These are phyloP conservation scores for Begonia masoniana DNA, from an alignment of 306 rosid genomes.

Conservation along the genomic window DNA sequence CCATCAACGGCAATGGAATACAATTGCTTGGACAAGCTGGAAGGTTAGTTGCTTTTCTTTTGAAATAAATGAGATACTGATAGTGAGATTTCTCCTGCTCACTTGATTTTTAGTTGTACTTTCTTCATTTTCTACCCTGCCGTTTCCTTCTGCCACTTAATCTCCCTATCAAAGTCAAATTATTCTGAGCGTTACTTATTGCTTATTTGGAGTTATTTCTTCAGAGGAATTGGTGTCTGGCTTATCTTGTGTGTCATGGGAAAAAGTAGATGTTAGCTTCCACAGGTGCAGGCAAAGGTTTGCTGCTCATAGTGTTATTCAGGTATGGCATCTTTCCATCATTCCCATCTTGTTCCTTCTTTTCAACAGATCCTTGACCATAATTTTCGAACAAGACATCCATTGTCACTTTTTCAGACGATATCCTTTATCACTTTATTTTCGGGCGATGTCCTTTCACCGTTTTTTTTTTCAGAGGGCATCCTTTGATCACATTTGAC, in stretches of 20 bases:
- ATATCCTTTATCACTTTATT: too few relatives aligned
- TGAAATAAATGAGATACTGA: too few relatives aligned
- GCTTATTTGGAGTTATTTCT: not conserved
- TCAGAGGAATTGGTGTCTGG: conserved; percentile 87
- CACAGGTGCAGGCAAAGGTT: conserved; percentile 55
- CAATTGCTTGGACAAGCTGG: conserved; percentile 46
- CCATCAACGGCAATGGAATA: conserved; percentile 17
- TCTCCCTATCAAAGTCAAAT: too few relatives aligned
- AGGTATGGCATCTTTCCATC: conserved; percentile 32
- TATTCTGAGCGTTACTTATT: too few relatives aligned
- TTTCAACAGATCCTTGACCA: too few relatives aligned
- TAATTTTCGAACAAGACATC: too few relatives aligned
- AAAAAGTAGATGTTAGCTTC: conserved; percentile 93
- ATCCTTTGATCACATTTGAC: too few relatives aligned
- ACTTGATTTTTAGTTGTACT: too few relatives aligned
- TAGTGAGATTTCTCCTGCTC: too few relatives aligned
- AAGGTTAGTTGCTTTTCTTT: conserved; percentile 37
- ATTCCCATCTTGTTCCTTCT: not conserved
- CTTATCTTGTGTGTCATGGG: conserved; percentile 77
- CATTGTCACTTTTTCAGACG: too few relatives aligned
- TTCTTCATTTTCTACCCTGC: not conserved
- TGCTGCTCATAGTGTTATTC: conserved; percentile 97
- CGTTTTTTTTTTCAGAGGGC: too few relatives aligned
- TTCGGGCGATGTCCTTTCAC: too few relatives aligned
- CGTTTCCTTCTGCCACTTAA: not conserved